Evolutionary conservation across 1,284 basidiomycete genomes (phyloP).

Genomic region (Amylostereum chailletii): DNA sequence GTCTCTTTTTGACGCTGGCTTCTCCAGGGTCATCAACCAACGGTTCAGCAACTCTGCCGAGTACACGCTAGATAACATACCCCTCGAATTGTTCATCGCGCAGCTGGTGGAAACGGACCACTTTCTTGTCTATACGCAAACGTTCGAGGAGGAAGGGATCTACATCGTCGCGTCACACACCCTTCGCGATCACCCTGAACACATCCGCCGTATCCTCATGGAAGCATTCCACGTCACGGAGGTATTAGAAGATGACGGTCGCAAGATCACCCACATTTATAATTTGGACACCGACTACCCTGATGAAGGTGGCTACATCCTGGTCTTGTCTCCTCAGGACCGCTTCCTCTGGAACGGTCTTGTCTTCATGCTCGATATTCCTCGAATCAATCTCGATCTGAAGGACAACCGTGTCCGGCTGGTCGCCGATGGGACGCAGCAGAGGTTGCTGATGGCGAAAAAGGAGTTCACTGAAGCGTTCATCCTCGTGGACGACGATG

Average conservation of each 20-base stretch:
- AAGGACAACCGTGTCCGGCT: slow-evolving; percentile 81
- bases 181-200: slow-evolving; percentile 78
- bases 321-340: slow-evolving; percentile 81
- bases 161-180: slow-evolving; percentile 86
- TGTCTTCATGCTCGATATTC: slow-evolving; percentile 67
- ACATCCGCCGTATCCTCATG: slow-evolving; percentile 75
- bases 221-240: slow-evolving; percentile 79
- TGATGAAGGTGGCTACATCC: slow-evolving; percentile 64
- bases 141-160: slow-evolving; percentile 86
- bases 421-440: slow-evolving; percentile 81
- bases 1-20: background rate
- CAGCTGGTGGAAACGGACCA: slow-evolving; percentile 83
- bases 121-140: slow-evolving; percentile 89
- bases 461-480: slow-evolving; percentile 69
- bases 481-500: slow-evolving; percentile 50
- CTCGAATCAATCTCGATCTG: slow-evolving; percentile 68
- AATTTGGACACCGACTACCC: slow-evolving; percentile 41
- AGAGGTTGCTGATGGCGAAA: slow-evolving; percentile 73
- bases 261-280: slow-evolving; percentile 39
- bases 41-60: slow-evolving; percentile 95
- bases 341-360: slow-evolving; percentile 94
- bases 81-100: slow-evolving; percentile 76
- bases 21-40: slow-evolving; percentile 62
- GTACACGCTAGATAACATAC: slow-evolving; percentile 78
- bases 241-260: slow-evolving; percentile 46